These are phyloP conservation scores for Berkeleyomyces basicola DNA, from an alignment of 2,329 filamentous ascomycete species.

Conservation along the genomic window DNA sequence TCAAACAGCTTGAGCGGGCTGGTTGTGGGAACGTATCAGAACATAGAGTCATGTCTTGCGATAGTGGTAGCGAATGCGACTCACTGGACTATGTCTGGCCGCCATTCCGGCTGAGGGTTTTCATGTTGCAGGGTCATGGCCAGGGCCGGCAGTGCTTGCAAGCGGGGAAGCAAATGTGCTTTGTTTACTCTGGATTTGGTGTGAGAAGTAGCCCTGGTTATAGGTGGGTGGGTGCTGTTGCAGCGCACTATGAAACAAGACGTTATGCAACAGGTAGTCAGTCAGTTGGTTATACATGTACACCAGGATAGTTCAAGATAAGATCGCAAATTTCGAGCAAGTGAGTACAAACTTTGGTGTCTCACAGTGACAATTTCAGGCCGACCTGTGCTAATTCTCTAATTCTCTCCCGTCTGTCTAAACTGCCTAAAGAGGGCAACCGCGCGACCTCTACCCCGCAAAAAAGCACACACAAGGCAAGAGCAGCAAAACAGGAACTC, in stretches of 20 bases:
- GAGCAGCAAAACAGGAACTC: not conserved
- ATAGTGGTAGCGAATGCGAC: not conserved
- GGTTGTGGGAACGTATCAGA: not conserved
- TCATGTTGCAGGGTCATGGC: slow-evolving; percentile 1
- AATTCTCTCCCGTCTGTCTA: not conserved
- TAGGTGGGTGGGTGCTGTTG: not conserved
- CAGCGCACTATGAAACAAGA: not conserved
- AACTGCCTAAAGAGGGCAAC: not conserved
- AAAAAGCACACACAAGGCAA: not conserved
- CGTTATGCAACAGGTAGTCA: no score
- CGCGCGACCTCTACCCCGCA: not conserved
- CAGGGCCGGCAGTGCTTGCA: not conserved
- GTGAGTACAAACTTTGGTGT: no score
- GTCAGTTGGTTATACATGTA: no score
- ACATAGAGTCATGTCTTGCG: not conserved
- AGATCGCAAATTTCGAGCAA: no score
- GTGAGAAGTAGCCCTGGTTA: not conserved
- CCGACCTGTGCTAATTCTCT: no score
- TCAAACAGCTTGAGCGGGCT: slow-evolving; percentile 46
- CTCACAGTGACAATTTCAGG: no score
- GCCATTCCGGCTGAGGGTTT: not conserved
- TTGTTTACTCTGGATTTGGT: not conserved
- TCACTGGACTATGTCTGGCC: slow-evolving; percentile 9
- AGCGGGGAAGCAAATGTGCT: not conserved
- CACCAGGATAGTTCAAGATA: no score